A percentile compares a stretch with the other conserved stretches of the same genome.
Conservation (phyloP, 2,329 filamentous ascomycete species). For the Cladosporium sp. region DNA sequence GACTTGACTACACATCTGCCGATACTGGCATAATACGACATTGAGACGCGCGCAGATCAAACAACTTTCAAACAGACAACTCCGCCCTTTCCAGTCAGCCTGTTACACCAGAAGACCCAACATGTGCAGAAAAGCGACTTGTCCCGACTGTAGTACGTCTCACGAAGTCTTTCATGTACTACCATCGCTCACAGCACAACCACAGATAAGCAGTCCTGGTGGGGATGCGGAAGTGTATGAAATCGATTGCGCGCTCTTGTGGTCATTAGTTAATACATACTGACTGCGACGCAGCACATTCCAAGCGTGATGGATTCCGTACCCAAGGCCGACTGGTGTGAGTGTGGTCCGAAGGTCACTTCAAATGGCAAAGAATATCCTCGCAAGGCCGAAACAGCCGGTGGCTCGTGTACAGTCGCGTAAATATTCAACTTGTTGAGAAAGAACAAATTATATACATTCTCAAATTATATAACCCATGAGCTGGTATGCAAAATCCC, state of each 20-base stretch:
- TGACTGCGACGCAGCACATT: slow-evolving; percentile 30
- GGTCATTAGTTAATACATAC: background rate
- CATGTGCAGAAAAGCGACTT: slow-evolving; percentile 65
- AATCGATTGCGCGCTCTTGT: background rate
- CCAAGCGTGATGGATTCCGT: slow-evolving; percentile 63
- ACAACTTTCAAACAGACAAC: no score
- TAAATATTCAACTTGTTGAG: no score
- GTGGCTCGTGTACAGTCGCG: no score
- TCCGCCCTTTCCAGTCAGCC: background rate
- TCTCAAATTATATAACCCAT: no score
- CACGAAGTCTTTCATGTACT: background rate
- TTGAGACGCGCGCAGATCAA: no score
- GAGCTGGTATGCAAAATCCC: no score
- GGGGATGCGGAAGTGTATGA: slow-evolving; percentile 27
- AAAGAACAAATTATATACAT: no score
- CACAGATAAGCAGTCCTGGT: slow-evolving; percentile 32
- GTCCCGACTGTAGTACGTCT: slow-evolving; percentile 58
- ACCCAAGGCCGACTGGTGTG: slow-evolving; percentile 58
- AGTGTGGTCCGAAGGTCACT: slow-evolving; percentile 61
- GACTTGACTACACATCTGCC: no score
- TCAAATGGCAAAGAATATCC: slow-evolving; percentile 60
- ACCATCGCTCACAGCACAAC: background rate
- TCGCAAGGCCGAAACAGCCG: slow-evolving; percentile 50
- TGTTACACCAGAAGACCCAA: background rate
- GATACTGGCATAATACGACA: no score